These are phyloP conservation scores for Hygrophorus pudorinus DNA, from an alignment of 768 basidiomycete genomes.

Conservation along the genomic window DNA sequence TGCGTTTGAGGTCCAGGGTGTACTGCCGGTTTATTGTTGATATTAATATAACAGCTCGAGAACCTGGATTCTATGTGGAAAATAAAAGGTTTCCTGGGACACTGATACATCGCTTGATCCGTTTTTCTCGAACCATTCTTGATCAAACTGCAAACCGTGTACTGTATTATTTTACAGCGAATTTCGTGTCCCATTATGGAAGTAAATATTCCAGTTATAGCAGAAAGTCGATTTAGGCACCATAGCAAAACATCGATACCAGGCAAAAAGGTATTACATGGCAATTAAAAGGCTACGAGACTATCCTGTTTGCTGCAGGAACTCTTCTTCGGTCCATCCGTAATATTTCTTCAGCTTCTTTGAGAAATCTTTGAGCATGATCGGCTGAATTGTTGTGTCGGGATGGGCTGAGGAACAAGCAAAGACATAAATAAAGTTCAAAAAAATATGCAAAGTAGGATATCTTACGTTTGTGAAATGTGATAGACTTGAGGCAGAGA, in stretches of 20 bases:
- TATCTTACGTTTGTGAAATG: conserved; percentile 62
- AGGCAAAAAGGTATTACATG: too few relatives aligned
- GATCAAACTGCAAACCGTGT: not conserved
- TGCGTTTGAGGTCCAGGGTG: conserved; percentile 21
- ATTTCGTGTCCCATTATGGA: not conserved
- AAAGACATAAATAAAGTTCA: not conserved
- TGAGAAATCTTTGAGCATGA: conserved; percentile 41
- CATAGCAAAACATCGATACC: too few relatives aligned
- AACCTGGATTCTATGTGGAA: conserved; percentile 44
- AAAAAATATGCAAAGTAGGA: not conserved
- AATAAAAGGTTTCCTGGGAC: conserved; percentile 28
- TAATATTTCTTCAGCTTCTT: conserved; percentile 53
- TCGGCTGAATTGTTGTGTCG: conserved; percentile 48
- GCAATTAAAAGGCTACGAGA: not conserved
- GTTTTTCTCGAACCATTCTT: too few relatives aligned
- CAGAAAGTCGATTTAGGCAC: not conserved
- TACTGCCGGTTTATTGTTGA: not conserved
- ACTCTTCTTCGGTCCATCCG: conserved; percentile 50
- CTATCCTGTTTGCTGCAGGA: not conserved
- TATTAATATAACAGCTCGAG: conserved; percentile 41
- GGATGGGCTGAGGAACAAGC: conserved; percentile 64
- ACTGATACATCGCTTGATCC: too few relatives aligned
- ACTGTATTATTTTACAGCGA: not conserved
- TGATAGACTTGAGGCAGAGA: conserved; percentile 45
- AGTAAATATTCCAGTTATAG: conserved; percentile 2